Evolutionary conservation across 176 grass and related monocot genomes (phyloP).

Genomic region (Zizania latifolia): DNA sequence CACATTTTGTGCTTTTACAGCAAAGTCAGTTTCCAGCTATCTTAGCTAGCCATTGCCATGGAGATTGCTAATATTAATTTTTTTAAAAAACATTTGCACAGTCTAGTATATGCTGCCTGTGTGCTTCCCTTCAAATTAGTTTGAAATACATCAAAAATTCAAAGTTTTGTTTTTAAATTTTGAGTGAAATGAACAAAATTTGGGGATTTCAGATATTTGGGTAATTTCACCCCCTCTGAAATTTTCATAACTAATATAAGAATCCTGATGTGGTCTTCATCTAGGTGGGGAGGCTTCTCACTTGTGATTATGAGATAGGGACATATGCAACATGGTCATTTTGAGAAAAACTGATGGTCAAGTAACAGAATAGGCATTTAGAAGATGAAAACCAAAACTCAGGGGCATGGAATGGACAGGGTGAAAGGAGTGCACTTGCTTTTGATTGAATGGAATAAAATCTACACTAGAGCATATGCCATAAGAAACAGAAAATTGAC

Average conservation of each 20-base stretch:
- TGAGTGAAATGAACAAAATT: too few relatives aligned
- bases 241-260: too few relatives aligned
- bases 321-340: too few relatives aligned
- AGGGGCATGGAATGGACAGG: neutral
- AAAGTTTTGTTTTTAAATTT: too few relatives aligned
- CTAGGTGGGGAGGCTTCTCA: too few relatives aligned
- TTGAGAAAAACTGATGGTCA: too few relatives aligned
- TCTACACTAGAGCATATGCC: neutral
- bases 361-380: too few relatives aligned
- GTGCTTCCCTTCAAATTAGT: neutral
- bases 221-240: too few relatives aligned
- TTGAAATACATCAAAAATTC: neutral
- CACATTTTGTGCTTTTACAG: neutral
- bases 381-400: neutral
- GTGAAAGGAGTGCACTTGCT: neutral
- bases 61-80: neutral
- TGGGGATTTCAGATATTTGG: too few relatives aligned
- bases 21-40: neutral
- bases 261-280: too few relatives aligned
- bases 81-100: neutral
- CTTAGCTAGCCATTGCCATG: neutral
- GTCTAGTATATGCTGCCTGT: neutral
- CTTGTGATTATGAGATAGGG: too few relatives aligned
- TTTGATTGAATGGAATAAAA: neutral
- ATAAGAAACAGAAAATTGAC: conserved; percentile 6